Evolutionary conservation across 2,329 filamentous ascomycete species (phyloP), one percentile per base, ranked within the genome.

Genomic region (Huntiella abstrusa): DNA sequence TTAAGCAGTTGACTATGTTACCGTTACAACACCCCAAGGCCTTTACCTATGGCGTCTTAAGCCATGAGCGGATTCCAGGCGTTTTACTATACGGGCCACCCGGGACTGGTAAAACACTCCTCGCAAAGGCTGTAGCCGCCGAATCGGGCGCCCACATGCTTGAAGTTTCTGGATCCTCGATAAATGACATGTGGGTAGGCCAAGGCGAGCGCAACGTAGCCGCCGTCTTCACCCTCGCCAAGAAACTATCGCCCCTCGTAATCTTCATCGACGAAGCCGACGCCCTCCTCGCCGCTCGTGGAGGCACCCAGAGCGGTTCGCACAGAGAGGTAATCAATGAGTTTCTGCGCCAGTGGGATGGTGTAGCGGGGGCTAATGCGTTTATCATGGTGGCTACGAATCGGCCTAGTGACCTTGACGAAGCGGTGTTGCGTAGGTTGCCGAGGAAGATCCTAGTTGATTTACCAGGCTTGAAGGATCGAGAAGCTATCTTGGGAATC

Each of bases 381-480:
- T 96, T 98, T 59, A 88, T 98, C 60, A 95, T 98, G 86, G 86
- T 96, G 0, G 88, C 91, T 22, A 96, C 87, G 6, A 96, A 98
- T 60, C 72, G 88, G 7, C 91, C 91, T 0, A 95, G 93, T 56
- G 91, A 96, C 56, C 73, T 98, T 1, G 91, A 98, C 55, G 83
- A 91, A 54, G 83, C 83, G 7, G 81, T 91, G 7, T 69, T 91
- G 40, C 71, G 83, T n/a, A 71, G 83, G 10, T 64, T 87, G 16
- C 83, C 83, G 2, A 68, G 83, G 46, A 73, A 80, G 37, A 65
- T 88, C 33, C 68, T 87, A 0, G 73, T 87, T 36, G 83, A 87
- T 56, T 64, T 87, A 4, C 83, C 83, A 0, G 67, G 77, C 1
- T 68, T 77, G 52, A 61, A 65, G 3, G 81, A 84, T 59, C 68